A percentile compares a stretch with the other conserved stretches of the same genome.
Conservation (phyloP, 1,139 yeast genomes). For the Yamadazyma dendronema region DNA sequence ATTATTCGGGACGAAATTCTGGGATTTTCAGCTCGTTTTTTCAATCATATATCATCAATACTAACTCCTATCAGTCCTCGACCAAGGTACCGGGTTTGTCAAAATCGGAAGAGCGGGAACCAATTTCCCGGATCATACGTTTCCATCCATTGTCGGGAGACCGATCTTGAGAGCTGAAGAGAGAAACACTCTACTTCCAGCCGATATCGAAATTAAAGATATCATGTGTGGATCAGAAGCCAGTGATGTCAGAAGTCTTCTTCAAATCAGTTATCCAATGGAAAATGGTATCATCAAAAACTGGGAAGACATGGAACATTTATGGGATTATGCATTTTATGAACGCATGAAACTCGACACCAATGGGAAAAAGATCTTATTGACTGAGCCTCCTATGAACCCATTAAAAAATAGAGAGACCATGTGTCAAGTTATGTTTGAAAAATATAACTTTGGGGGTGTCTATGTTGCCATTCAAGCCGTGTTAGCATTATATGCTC, state of each 20-base stretch:
- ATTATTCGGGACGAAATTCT: no score
- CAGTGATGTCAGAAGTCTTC: slow-evolving; percentile 80
- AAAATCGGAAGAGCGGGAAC: slow-evolving; percentile 95
- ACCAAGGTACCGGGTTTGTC: slow-evolving; percentile 98
- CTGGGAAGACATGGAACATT: slow-evolving; percentile 98
- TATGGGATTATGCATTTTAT: slow-evolving; percentile 97
- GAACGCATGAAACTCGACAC: slow-evolving; percentile 81
- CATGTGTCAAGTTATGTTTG: slow-evolving; percentile 98
- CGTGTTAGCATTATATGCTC: slow-evolving; percentile 93
- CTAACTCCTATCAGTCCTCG: slow-evolving; percentile 68
- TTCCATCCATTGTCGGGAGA: slow-evolving; percentile 96
- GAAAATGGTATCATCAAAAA: slow-evolving; percentile 96
- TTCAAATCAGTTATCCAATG: slow-evolving; percentile 95
- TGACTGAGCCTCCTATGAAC: slow-evolving; percentile 98
- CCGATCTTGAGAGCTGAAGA: slow-evolving; percentile 98
- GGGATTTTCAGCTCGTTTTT: no score
- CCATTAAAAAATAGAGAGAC: slow-evolving; percentile 89
- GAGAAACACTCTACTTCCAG: slow-evolving; percentile 53
- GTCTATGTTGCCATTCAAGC: slow-evolving; percentile 99
- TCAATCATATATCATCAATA: slow-evolving; percentile 4
- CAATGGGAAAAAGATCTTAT: slow-evolving; percentile 72
- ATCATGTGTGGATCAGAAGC: slow-evolving; percentile 99
- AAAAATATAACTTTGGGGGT: slow-evolving; percentile 91
- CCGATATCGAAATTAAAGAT: slow-evolving; percentile 74
- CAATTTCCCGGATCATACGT: slow-evolving; percentile 97